phyloP scores from a whole-genome alignment of 768 basidiomycete species.

The Mycena chlorophos region DNA sequence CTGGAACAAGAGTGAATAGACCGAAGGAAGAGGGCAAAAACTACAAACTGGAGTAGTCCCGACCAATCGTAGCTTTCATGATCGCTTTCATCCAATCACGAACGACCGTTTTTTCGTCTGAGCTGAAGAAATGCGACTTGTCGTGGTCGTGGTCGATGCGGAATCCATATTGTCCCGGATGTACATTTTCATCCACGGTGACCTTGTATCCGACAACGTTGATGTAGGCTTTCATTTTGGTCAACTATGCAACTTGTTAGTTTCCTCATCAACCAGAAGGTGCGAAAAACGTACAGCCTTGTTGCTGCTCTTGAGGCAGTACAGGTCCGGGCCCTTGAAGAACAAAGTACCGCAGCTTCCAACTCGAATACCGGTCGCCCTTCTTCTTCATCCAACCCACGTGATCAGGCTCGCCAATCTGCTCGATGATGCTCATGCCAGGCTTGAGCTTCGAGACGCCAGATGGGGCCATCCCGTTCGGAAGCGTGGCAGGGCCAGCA shows the following conservation, averaged over 20 bases:
- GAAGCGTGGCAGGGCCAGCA: constrained; percentile 11
- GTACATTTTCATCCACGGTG: constrained; percentile 86
- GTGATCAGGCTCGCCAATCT: constrained; percentile 90
- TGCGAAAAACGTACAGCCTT: constrained; percentile 45
- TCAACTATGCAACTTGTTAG: constrained; percentile 57
- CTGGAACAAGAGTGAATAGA: constrained; percentile 41
- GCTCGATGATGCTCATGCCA: constrained; percentile 78
- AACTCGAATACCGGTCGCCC: constrained; percentile 87
- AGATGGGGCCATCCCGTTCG: constrained; percentile 7
- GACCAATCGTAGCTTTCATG: constrained; percentile 96
- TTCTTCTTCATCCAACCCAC: constrained; percentile 95
- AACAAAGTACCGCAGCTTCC: constrained; percentile 91
- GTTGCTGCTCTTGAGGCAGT: constrained; percentile 78
- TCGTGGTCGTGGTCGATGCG: constrained; percentile 86
- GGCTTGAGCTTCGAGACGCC: constrained; percentile 43
- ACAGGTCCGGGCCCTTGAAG: constrained; percentile 91
- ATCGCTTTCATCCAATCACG: constrained; percentile 99
- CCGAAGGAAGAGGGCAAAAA: neutral
- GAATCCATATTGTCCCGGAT: constrained; percentile 95
- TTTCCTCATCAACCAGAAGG: neutral
- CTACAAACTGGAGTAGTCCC: constrained; percentile 85
- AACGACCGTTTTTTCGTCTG: constrained; percentile 78
- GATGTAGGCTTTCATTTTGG: constrained; percentile 94
- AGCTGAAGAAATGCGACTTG: constrained; percentile 89
- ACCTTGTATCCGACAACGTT: constrained; percentile 91